phyloP scores from a whole-genome alignment of 2,329 filamentous ascomycete genomes.

The Onygena corvina region DNA sequence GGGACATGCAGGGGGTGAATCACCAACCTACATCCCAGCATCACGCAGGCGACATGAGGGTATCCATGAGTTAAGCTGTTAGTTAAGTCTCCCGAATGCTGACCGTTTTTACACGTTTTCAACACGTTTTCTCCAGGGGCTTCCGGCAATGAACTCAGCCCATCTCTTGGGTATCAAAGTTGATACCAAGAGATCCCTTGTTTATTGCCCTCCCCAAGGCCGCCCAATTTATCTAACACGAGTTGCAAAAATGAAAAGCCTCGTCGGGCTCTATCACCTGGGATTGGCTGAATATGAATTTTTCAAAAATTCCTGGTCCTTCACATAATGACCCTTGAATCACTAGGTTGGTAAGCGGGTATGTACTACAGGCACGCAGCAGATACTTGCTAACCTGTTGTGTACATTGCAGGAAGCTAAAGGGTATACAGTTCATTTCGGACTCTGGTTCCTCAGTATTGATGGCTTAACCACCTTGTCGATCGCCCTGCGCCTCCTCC shows the following conservation, averaged over 20 bases:
- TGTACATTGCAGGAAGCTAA: neutral
- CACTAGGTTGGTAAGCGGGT: too few relatives aligned
- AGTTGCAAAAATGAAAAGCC: neutral
- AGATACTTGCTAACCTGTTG: slow-evolving; percentile 2
- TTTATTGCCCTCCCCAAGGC: neutral
- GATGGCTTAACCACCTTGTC: too few relatives aligned
- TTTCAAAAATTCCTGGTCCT: too few relatives aligned
- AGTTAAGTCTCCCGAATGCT: neutral
- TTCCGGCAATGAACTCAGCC: neutral
- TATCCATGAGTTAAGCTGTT: too few relatives aligned
- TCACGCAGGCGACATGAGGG: too few relatives aligned
- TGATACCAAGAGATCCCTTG: neutral
- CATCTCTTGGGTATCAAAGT: neutral
- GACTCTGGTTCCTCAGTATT: too few relatives aligned
- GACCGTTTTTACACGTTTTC: neutral
- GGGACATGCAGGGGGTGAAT: too few relatives aligned
- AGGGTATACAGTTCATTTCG: neutral
- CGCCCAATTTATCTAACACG: neutral
- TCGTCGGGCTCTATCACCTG: too few relatives aligned
- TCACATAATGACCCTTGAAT: too few relatives aligned
- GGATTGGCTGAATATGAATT: too few relatives aligned
- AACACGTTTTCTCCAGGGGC: neutral
- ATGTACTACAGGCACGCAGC: too few relatives aligned
- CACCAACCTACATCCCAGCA: too few relatives aligned
- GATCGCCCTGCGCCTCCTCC: neutral